phyloP scores from a whole-genome alignment of 768 basidiomycete species.

The Tulasnella sp. region DNA sequence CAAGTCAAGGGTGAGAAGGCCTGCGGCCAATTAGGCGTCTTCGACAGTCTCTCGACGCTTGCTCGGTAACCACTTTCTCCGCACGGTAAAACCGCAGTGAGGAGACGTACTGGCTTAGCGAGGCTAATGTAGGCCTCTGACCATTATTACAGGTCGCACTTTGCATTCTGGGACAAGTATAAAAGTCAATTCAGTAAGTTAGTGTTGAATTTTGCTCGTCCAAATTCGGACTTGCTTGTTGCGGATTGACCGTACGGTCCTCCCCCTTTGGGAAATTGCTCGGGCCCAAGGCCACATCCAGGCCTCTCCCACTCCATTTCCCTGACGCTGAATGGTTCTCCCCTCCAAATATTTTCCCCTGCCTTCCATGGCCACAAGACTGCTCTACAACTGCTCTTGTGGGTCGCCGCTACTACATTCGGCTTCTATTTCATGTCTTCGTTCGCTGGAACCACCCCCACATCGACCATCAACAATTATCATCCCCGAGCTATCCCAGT shows the following conservation, averaged over 20 bases:
- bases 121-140: not conserved
- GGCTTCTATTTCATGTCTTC: not conserved
- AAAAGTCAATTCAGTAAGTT: slow-evolving; percentile 14
- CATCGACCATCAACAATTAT: not conserved
- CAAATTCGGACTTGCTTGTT: slow-evolving; percentile 2
- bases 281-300: slow-evolving; percentile 20
- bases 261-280: slow-evolving; percentile 13
- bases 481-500: not conserved
- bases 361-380: slow-evolving; percentile 17
- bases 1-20: slow-evolving; percentile 17
- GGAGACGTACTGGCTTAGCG: not conserved
- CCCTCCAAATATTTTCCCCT: slow-evolving; percentile 12
- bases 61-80: slow-evolving; percentile 4
- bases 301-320: slow-evolving; percentile 14
- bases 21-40: slow-evolving; percentile 14
- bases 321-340: not conserved
- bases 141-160: not conserved
- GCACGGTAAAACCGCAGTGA: not conserved
- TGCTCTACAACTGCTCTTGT: not conserved
- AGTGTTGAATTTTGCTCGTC: not conserved
- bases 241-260: slow-evolving; percentile 8
- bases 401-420: not conserved
- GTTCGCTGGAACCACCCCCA: slow-evolving; percentile 6
- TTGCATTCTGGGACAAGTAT: slow-evolving; percentile 6
- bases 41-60: not conserved